phyloP scores from a whole-genome alignment of 108 stramenopile genomes.

The Poteriospumella lacustris region DNA sequence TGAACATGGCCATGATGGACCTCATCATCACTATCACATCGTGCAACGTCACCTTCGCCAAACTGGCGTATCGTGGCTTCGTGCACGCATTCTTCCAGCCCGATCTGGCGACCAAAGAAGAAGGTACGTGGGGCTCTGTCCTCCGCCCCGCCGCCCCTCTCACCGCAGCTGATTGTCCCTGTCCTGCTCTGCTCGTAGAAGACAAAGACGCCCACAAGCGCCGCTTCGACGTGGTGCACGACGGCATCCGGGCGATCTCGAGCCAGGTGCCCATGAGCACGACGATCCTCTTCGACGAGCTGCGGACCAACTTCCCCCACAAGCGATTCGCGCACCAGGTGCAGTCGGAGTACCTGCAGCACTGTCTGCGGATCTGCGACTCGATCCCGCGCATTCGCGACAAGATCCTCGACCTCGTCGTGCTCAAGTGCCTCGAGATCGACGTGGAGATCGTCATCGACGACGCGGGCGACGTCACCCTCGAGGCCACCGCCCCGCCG shows the following conservation, averaged over 20 bases:
- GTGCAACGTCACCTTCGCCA: not conserved
- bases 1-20: not conserved
- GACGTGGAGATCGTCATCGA: conserved; percentile 93
- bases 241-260: not conserved
- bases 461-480: conserved; percentile 68
- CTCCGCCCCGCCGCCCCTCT: not conserved
- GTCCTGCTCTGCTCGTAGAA: not conserved
- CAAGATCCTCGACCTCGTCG: conserved; percentile 56
- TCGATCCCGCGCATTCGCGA: conserved; percentile 47
- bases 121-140: no score
- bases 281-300: not conserved
- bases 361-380: conserved; percentile 45
- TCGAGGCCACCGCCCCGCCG: no score
- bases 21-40: not conserved
- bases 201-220: not conserved
- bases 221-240: not conserved
- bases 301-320: not conserved
- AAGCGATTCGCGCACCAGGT: not conserved
- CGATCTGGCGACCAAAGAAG: no score
- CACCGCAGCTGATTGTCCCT: not conserved
- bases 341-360: conserved; percentile 46
- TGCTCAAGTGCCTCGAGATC: conserved; percentile 84
- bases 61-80: no score
- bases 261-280: not conserved
- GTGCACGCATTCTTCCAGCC: no score